phyloP scores from a whole-genome alignment of 2,329 filamentous ascomycete species.

The Curvularia eragrostidis region DNA sequence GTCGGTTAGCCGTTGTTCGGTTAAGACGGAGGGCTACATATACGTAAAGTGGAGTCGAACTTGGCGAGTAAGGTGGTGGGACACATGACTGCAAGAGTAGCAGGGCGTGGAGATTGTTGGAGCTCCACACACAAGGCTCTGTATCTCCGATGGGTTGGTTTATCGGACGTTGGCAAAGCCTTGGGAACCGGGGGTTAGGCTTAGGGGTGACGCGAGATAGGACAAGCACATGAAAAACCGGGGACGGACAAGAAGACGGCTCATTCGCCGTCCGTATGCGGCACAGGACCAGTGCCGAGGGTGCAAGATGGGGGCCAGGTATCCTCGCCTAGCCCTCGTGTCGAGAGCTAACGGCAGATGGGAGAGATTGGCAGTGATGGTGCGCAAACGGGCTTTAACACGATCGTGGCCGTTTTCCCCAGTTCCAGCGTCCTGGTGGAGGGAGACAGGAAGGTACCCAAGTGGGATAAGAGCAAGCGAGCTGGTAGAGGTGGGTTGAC shows the following conservation, averaged over 20 bases:
- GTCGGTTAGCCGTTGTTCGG: constrained; percentile 1
- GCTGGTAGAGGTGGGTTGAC: constrained; percentile 5
- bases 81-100: constrained; percentile 13
- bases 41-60: not conserved
- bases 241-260: constrained; percentile 3
- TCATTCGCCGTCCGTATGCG: constrained; percentile 3
- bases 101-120: constrained; percentile 10
- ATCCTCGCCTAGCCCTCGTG: not conserved
- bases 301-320: not conserved
- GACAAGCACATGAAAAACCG: constrained; percentile 1
- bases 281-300: not conserved
- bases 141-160: constrained; percentile 7
- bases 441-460: constrained; percentile 4
- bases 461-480: constrained; percentile 13
- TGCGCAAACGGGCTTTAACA: not conserved
- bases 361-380: constrained; percentile 3
- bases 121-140: constrained; percentile 8
- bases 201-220: constrained; percentile 6
- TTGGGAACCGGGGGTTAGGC: constrained; percentile 4
- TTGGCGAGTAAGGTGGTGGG: constrained; percentile 12
- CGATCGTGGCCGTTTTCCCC: constrained; percentile 12
- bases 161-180: constrained; percentile 12
- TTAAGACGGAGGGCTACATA: not conserved
- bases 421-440: constrained; percentile 14
- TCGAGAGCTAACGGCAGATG: constrained; percentile 6